phyloP scores from a whole-genome alignment of 2,329 filamentous ascomycete species.

The Ampelomyces quisqualis region DNA sequence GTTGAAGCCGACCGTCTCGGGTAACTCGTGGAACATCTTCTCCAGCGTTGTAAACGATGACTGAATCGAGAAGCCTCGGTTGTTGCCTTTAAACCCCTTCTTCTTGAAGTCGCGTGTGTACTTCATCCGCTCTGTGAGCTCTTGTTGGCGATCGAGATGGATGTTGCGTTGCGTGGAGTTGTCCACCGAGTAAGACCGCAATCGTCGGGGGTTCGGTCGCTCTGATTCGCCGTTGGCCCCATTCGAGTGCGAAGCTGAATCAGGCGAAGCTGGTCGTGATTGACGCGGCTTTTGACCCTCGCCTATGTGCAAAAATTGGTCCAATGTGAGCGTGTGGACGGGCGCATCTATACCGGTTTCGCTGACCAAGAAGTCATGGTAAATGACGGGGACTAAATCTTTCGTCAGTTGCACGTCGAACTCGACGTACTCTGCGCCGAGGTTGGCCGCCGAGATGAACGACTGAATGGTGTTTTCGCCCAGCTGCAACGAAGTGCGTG shows the following conservation, averaged over 20 bases:
- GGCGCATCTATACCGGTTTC: conserved; percentile 97
- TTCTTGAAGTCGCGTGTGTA: conserved; percentile 93
- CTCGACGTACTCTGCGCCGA: conserved; percentile 74
- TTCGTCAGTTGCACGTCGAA: conserved; percentile 98
- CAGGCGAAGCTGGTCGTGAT: conserved; percentile 52
- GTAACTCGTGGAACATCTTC: conserved; percentile 84
- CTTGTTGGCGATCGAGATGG: conserved; percentile 49
- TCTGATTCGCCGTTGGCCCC: conserved; percentile 19
- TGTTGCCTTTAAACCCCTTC: conserved; percentile 95
- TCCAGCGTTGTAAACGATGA: conserved; percentile 93
- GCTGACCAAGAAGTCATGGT: conserved; percentile 96
- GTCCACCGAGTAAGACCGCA: conserved; percentile 63
- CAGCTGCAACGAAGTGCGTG: conserved; percentile 83
- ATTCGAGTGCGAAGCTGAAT: conserved; percentile 11
- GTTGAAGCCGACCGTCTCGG: conserved; percentile 86
- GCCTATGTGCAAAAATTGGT: conserved; percentile 92
- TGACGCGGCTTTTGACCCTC: conserved; percentile 52
- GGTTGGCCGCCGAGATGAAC: conserved; percentile 92
- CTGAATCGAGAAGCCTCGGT: conserved; percentile 90
- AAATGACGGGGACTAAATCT: conserved; percentile 96
- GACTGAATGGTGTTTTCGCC: conserved; percentile 95
- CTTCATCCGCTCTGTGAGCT: conserved; percentile 84
- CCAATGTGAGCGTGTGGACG: conserved; percentile 89
- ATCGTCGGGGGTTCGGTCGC: conserved; percentile 33
- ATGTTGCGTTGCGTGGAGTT: conserved; percentile 44